Evolutionary conservation across 768 basidiomycete genomes (phyloP), one percentile per base, ranked within the genome.

Genomic region (Amyloporia xantha): DNA sequence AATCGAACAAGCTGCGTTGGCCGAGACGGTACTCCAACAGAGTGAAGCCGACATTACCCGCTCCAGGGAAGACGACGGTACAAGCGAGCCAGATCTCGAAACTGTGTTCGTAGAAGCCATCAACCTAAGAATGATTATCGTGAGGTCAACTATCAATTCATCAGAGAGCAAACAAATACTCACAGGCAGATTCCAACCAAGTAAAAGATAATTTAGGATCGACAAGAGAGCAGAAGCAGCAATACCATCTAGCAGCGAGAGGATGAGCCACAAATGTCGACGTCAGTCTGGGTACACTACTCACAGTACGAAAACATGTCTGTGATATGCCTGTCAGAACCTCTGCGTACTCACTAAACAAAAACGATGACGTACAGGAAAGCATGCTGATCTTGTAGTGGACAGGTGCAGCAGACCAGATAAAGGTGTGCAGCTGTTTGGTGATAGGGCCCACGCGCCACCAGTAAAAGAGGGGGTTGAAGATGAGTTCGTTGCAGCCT

Each of bases 301-400:
- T 35, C 41, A 69, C 68, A 74, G 52, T 74, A 74, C 23, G 73
- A 73, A 60, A 73, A 72, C 69, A 74, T 71, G 60, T 74, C 30
- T 33, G 15, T n/a, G n/a, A n/a, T n/a, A n/a, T n/a, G 67, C 63
- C n/a, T n/a, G n/a, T n/a, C n/a, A n/a, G n/a, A n/a, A n/a, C n/a
- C n/a, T n/a, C n/a, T n/a, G n/a, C 53, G 25, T n/a, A 42, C 13
- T 20, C 24, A 46, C 35, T 10, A 17, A n/a, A n/a, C n/a, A n/a
- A n/a, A n/a, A 17, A 23, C 19, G 24, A 51, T 78, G 79, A 76
- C 68, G 82, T 33, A 33, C 30, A 86, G 1, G 82, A 75, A 73
- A 82, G 71, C 85, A 86, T 86, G 54, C 72, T 79, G 60, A 90
- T 70, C 69, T 91, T 90, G 75, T 91, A 90, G 60, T 91, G 88